Evolutionary conservation across 139 green algal genomes (phyloP), one percentile per base, ranked within the genome.

Genomic region (Tetradesmus lagerheimii): DNA sequence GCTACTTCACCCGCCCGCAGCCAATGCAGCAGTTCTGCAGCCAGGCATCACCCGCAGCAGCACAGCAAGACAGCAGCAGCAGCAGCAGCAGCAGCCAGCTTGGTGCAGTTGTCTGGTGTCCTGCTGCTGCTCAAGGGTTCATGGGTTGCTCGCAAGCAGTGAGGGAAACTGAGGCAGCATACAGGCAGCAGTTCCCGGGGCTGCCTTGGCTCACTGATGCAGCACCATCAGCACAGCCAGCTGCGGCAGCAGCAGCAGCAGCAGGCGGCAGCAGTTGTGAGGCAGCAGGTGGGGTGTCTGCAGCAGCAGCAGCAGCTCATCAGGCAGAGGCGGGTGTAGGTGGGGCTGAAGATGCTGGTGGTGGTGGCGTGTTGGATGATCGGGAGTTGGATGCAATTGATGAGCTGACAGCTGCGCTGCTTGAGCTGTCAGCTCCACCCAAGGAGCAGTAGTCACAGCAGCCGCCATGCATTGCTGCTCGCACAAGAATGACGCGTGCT

Each of bases 321-420:
- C 39, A 31, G 35, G 53, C 31, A 41, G 34, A 18, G 16, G 76
- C 5, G 35, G 50, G 20, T 50, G 50, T 43, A 31, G 64, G 41
- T 27, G 16, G 41, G 25, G 62, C 16, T 39, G 37, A 18, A 4
- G 37, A 2, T 64, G 85, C 37, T 57, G 83, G 23, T 74, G 71
- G 11, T 18, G 85, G 29, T 38, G 45, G 71, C 23, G 86, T 41
- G 50, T 9, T 77, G 76, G 76, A 90, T 62, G 87, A 64, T 31
- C 66, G 66, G 34, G 80, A 83, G 16, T 4, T 43, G 27, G 88
- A 88, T 57, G 88, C 88, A 12, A 88, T 91, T 78, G 80, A 91
- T 77, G 88, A 91, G 80, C 67, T 91, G 67, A 83, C 80, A 35
- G 45, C 66, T 35, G 86, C 86, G 16, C 74, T 90, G 45, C 12